Evolutionary conservation across 108 stramenopile species (phyloP).

Genomic region (Pseudonitzschia multistriata): DNA sequence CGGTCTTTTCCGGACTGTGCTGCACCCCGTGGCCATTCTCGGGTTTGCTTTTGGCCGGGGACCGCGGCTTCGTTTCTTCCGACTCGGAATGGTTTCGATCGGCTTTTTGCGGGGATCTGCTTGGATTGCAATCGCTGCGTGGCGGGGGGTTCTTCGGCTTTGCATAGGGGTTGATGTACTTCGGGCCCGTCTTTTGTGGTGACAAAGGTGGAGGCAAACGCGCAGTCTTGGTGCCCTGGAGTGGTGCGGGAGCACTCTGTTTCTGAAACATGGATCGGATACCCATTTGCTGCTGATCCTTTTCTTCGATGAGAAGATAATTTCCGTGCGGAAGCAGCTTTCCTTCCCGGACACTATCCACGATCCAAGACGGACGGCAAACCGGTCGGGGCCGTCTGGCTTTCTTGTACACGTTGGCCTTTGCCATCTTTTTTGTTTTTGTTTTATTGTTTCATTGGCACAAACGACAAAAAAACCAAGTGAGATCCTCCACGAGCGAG

Average conservation of each 20-base stretch:
- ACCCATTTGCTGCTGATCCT: conserved; percentile 16
- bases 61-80: not conserved
- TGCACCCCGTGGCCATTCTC: not conserved
- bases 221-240: not conserved
- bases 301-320: conserved; percentile 50
- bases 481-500: too few relatives aligned
- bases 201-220: not conserved
- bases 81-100: not conserved
- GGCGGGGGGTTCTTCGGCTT: not conserved
- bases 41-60: not conserved
- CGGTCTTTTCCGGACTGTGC: conserved; percentile 12
- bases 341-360: conserved; percentile 52
- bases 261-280: not conserved
- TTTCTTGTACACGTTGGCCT: conserved; percentile 71
- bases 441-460: not conserved
- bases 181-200: not conserved
- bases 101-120: not conserved
- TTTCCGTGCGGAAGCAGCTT: conserved; percentile 61
- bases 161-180: not conserved
- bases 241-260: not conserved
- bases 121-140: not conserved
- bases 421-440: conserved; percentile 38
- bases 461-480: not conserved
- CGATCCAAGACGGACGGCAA: conserved; percentile 68
- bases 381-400: conserved; percentile 64